A percentile compares a stretch with the other conserved stretches of the same genome.
Evolutionary conservation across 31 red algal species (phyloP).

Genomic region (Odonthalia washingtoniensis): DNA sequence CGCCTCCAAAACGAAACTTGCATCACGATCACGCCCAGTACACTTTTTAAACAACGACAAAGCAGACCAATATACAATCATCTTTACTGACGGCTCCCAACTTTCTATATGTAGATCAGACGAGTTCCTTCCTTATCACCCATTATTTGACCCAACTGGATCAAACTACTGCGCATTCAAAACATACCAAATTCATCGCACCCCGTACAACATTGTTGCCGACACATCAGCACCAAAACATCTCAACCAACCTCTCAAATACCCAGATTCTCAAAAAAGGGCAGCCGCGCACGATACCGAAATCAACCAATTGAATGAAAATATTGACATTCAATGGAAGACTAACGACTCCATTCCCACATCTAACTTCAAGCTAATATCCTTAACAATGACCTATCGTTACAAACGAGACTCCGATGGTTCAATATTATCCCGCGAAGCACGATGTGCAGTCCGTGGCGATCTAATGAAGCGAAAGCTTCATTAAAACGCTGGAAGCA

Average conservation of each 20-base stretch:
- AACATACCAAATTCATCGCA: not conserved
- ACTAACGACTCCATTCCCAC: not conserved
- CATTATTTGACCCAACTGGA: not conserved
- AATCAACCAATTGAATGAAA: not conserved
- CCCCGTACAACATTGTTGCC: not conserved
- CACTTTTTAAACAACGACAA: not conserved
- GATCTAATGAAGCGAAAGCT: conserved; percentile 34
- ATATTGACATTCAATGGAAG: not conserved
- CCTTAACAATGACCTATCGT: conserved; percentile 35
- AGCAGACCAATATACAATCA: not conserved
- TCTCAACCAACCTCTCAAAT: not conserved
- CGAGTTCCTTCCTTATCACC: not conserved
- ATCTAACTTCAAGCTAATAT: not conserved
- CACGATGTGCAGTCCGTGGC: conserved; percentile 31
- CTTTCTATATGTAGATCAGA: not conserved
- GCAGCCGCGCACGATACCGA: not conserved
- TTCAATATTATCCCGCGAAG: not conserved
- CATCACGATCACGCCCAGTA: not conserved
- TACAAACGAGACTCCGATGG: no score
- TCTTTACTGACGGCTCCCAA: not conserved
- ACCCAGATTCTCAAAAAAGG: not conserved
- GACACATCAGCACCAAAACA: not conserved
- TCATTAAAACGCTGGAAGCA: conserved; percentile 15
- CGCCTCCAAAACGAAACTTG: not conserved
- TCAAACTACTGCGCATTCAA: not conserved